Conservation (phyloP, 352 stramenopile genomes). For the Aphanomyces cochlioides region DNA sequence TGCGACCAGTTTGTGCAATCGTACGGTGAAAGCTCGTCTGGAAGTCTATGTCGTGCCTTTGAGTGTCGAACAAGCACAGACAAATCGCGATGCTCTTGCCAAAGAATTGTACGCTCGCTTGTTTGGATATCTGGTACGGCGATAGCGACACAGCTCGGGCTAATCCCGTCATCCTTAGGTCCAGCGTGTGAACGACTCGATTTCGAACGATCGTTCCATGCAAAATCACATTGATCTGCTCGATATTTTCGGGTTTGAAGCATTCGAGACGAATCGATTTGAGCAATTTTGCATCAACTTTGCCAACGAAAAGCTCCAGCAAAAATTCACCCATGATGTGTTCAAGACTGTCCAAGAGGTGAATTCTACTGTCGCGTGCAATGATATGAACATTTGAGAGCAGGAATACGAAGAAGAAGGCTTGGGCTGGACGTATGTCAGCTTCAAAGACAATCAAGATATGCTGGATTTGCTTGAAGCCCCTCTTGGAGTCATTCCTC, state of each 20-base stretch:
- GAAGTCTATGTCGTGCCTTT: constrained; percentile 82
- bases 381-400: background rate
- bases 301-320: constrained; percentile 93
- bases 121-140: constrained; percentile 92
- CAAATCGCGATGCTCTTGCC: constrained; percentile 91
- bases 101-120: constrained; percentile 94
- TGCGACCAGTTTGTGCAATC: constrained; percentile 67
- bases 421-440: constrained; percentile 74
- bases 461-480: constrained; percentile 88
- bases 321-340: constrained; percentile 85
- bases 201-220: constrained; percentile 47
- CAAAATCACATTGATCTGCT: constrained; percentile 90
- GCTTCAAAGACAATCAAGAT: constrained; percentile 88
- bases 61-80: constrained; percentile 62
- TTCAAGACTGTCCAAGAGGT: constrained; percentile 82
- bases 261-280: constrained; percentile 90
- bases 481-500: constrained; percentile 83
- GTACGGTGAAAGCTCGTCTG: constrained; percentile 73
- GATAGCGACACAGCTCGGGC: background rate
- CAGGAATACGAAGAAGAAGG: constrained; percentile 67
- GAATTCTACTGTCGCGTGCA: background rate
- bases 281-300: constrained; percentile 97
- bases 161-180: background rate
- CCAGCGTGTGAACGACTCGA: constrained; percentile 73
- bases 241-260: constrained; percentile 98